Base-by-base conservation (phyloP, 164 flowering plant genomes). In the Nelumbo lutea region DNA sequence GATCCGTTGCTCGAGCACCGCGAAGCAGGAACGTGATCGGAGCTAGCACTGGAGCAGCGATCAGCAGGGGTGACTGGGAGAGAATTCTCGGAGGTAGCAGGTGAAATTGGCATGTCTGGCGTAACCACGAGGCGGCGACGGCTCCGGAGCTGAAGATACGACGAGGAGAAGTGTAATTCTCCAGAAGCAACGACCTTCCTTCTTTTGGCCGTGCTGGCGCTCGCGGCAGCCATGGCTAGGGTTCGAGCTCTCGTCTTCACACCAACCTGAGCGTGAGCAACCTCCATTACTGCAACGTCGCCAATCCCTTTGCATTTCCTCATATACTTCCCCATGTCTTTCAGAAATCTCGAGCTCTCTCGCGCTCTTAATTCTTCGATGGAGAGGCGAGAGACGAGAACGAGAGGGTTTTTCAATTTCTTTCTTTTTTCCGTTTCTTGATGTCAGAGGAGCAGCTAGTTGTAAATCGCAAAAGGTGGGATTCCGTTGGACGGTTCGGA, bases 1-100 rank as follows among this genome's bases (percentile, higher is more conserved):
- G 86, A 84, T 76, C 81, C 81, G 67, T 84, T 76, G 68, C 88
- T 85, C 4, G 88, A 83, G 64, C 86, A 81, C 51, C 87, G 79
- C 9, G 84, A 80, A 27, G 62, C 51, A 57, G 63, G 48, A 1
- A 45, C 41, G 6, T 57, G 66, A 60, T 59, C 76, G 3, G 71
- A 72, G 61, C 73, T 64, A 27, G 78, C 58, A 64, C 76, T 72
- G 9, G 69, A 69, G 56, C 60, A 62, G 27, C 53, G 70, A 6
- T 65, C 63, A 46, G 10, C 41, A 6, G 41, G 5, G 27, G 44
- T 47, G 9, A 2, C 48, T 51, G 39, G 64, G 15, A 42, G 68
- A 7, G 66, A 62, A 61, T 69, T 59, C 47, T 57, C 64, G 62
- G 71, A 73, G n/a, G 46, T 67, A 46, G 61, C 64, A 3, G 40